Base-by-base conservation (phyloP, 2,329 filamentous ascomycete genomes). In the Acarospora socialis region DNA sequence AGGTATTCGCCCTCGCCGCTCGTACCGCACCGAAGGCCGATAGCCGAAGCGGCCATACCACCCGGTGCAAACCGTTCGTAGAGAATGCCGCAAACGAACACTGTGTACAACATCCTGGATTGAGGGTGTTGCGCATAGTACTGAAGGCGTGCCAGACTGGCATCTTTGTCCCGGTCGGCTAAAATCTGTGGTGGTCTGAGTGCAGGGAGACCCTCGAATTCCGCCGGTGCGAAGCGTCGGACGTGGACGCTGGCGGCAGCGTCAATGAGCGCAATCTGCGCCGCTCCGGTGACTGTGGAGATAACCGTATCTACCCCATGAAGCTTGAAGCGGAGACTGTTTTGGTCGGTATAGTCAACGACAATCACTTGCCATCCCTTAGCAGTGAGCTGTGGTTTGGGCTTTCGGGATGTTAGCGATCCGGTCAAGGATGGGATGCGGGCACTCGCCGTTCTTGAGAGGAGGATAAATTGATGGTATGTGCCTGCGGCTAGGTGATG, bases 41-140 rank as follows among this genome's bases (percentile, higher is more conserved):
- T 73, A 20, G 64, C 59, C 33, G 71, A 63, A 12, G 61, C 57
- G 8, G 61, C 60, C 36, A 84, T 63, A 0, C 80, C 80, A 3
- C 69, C 71, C 0, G 73, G 73, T 13, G 70, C 71, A 45, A 84
- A 83, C 1, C 77, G 63, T 48, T 84, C 79, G 60, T 82, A 84
- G 41, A 84, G 72, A 18, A 83, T 54, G 13, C 80, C 80, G 43
- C 80, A 84, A 0, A 73, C 70, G 52, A 84, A 83, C 16, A 74
- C 61, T 0, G 78, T 82, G 38, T 68, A 80, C 24, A 67, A 64
- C 57, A 84, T 79, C 26, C 60, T 55, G 36, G 62, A 53, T 2
- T 59, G 55, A 24, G 44, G 49, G 3, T 59, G 55, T 4, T 56
- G 49, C 9, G 60, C 53, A 50, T 70, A 74, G 29, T 70, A 61